phyloP scores from a whole-genome alignment of 176 grass and related monocot genomes.

The Cenchrus purpureus region DNA sequence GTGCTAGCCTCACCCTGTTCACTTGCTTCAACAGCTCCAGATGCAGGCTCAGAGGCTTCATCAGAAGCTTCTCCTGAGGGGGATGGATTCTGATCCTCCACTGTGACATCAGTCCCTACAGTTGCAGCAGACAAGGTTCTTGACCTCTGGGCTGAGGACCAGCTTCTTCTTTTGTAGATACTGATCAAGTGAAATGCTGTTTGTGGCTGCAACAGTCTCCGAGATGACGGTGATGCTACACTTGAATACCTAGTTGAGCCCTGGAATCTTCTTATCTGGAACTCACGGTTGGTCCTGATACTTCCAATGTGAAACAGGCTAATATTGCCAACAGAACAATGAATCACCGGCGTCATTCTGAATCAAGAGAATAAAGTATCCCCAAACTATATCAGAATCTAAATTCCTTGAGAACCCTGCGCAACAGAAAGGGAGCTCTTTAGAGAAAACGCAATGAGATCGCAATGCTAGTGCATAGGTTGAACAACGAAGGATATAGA shows the following conservation, averaged over 20 bases:
- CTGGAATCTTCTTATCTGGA: constrained; percentile 58
- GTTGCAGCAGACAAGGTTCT: constrained; percentile 57
- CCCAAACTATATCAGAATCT: constrained; percentile 32
- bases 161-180: constrained; percentile 54
- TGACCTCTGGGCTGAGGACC: constrained; percentile 41
- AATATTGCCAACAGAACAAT: constrained; percentile 76
- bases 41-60: constrained; percentile 50
- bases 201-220: constrained; percentile 53
- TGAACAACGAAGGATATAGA: neutral
- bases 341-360: constrained; percentile 75
- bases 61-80: constrained; percentile 56
- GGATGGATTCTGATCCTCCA: constrained; percentile 63
- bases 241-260: constrained; percentile 51
- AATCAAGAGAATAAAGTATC: constrained; percentile 10
- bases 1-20: constrained; percentile 47
- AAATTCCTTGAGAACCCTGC: constrained; percentile 40
- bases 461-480: neutral
- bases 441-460: constrained; percentile 6
- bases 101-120: constrained; percentile 61
- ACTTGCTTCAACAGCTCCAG: constrained; percentile 41
- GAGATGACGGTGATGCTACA: constrained; percentile 29
- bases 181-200: constrained; percentile 60
- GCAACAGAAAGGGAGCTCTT: neutral
- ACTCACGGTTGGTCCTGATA: constrained; percentile 53
- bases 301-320: constrained; percentile 69